These are phyloP conservation scores for Endothia cerciana DNA, from an alignment of 2,329 filamentous ascomycete genomes.

Conservation along the genomic window DNA sequence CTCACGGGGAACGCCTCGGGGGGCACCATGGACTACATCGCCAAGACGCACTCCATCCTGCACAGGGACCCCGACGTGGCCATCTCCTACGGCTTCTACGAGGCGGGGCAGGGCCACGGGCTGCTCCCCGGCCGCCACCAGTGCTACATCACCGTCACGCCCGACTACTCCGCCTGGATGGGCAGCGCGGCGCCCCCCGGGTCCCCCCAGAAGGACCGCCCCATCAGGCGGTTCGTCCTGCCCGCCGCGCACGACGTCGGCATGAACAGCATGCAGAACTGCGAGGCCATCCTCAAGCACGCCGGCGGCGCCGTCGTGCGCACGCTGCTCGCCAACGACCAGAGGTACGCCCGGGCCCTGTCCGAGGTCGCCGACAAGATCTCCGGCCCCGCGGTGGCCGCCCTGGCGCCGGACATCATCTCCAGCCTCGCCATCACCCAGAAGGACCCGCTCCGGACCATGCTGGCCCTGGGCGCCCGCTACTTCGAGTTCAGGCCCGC, in stretches of 20 bases:
- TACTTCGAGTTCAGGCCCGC: constrained; percentile 59
- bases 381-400: constrained; percentile 35
- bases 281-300: constrained; percentile 44
- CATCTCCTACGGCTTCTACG: constrained; percentile 53
- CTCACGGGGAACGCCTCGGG: constrained; percentile 47
- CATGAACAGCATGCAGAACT: constrained; percentile 55
- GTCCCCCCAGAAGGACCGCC: constrained; percentile 43
- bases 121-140: constrained; percentile 48
- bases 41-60: constrained; percentile 39
- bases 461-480: constrained; percentile 51
- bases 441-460: constrained; percentile 49
- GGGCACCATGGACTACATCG: constrained; percentile 44
- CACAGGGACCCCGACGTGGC: constrained; percentile 41
- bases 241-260: constrained; percentile 53
- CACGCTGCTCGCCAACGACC: constrained; percentile 34
- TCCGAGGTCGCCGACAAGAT: constrained; percentile 35
- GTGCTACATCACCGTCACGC: constrained; percentile 50
- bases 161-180: constrained; percentile 50
- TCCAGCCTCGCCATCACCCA: constrained; percentile 54
- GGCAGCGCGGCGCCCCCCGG: constrained; percentile 44
- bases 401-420: constrained; percentile 48
- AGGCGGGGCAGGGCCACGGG: constrained; percentile 48
- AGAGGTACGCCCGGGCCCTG: constrained; percentile 29
- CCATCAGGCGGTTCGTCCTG: constrained; percentile 49
- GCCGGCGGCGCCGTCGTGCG: constrained; percentile 38